Base-by-base conservation (phyloP, 2,329 filamentous ascomycete species). In the Pseudocercospora cruenta region DNA sequence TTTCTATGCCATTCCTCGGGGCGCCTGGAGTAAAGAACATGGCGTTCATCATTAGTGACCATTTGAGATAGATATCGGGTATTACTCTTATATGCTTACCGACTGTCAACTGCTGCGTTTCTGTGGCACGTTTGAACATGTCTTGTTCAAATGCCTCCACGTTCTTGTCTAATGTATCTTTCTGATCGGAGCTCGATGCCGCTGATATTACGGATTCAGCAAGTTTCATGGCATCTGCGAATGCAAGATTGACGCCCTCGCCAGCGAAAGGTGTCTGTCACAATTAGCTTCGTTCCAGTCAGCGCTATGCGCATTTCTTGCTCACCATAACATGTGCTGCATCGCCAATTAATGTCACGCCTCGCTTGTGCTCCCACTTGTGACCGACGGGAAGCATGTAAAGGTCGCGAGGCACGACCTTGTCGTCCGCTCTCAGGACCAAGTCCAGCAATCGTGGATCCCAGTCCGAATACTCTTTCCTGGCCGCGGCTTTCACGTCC, bases 1-100 rank as follows among this genome's bases (percentile, higher is more conserved):
- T 77, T 24, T 82, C 79, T 61, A 86, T 81, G 16, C 79, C 75
- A 3, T 77, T 74, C 53, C 80, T 74, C 19, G 84, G 84, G 9
- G 80, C 80, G 2, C 80, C 81, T 3, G 79, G 77, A 0, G 81
- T 84, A 65, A 83, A 82, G 70, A 86, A 79, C 80, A 82, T 84
- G 45, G 80, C 77, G 31, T 77, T 75, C 71, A 82, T 81, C 71
- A 80, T 53, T 24, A 53, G 49, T 8, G 24, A 28, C 5, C 12
- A 26, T 19, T 24, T 14, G 7, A 14, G 43, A 21, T 19, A 19
- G 49, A 28, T 24, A 28, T 1, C 49, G 22, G 14, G n/a, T 6
- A 26, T 22, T 5, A 26, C n/a, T n/a, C 22, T 31, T 31, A 12
- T 12, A 12, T 24, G 24, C 49, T 53, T 53, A 53, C 49, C 49